phyloP scores from a whole-genome alignment of 1,284 basidiomycete species.

The Anthracocystis walkeri region DNA sequence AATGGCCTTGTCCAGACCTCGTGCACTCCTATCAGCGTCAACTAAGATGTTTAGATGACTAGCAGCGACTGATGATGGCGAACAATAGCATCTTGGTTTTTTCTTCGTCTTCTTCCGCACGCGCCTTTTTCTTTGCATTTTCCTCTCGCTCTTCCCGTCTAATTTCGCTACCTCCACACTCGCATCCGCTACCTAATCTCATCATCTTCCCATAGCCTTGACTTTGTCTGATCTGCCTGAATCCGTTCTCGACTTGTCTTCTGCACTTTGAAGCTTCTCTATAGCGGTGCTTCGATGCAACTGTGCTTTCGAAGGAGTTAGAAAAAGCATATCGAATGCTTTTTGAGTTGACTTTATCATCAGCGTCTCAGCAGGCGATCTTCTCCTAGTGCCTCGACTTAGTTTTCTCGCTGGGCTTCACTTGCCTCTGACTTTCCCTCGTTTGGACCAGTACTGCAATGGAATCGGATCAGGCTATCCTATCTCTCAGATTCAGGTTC shows the following conservation, averaged over 20 bases:
- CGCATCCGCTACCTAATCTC: constrained; percentile 6
- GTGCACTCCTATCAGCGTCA: constrained; percentile 54
- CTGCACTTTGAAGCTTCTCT: too few relatives aligned
- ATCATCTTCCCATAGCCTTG: background rate
- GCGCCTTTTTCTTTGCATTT: constrained; percentile 3
- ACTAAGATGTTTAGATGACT: constrained; percentile 29
- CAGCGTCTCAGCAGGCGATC: too few relatives aligned
- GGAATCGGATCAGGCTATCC: too few relatives aligned
- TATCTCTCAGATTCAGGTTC: too few relatives aligned
- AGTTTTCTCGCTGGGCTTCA: too few relatives aligned
- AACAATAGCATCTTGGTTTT: background rate
- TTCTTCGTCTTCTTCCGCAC: constrained; percentile 4
- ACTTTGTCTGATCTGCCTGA: background rate
- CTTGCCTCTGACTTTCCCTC: too few relatives aligned
- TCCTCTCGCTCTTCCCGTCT: background rate
- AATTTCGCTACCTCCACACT: background rate
- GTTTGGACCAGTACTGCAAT: too few relatives aligned
- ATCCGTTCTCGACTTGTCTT: background rate
- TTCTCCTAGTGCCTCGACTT: too few relatives aligned
- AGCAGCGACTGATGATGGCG: constrained; percentile 3
- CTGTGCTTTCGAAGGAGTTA: too few relatives aligned
- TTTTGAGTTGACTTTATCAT: too few relatives aligned
- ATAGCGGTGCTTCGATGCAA: too few relatives aligned
- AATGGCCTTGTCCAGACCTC: constrained; percentile 57
- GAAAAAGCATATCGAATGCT: too few relatives aligned